Percentiles rank a stretch among this genome's conserved stretches.
Evolutionary conservation across 1,284 basidiomycete genomes (phyloP).

Genomic region (Pterulicium gracile): DNA sequence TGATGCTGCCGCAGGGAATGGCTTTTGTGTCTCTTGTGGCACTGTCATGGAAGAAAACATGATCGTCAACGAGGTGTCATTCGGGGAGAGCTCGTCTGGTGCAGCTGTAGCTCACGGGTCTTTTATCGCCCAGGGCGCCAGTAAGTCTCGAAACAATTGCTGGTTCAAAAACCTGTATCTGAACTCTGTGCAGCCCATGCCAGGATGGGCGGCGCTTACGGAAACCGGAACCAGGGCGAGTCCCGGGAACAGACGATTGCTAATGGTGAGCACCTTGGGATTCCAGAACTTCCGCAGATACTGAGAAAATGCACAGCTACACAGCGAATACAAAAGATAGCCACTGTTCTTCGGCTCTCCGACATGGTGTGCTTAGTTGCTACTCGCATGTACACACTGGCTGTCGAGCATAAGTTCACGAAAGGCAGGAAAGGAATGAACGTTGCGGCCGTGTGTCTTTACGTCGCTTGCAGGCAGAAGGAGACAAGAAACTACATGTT

Average conservation of each 20-base stretch:
- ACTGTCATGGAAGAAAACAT: conserved; percentile 90
- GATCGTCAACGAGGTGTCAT: conserved; percentile 89
- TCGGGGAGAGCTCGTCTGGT: conserved; percentile 87
- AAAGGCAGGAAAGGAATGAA: conserved; percentile 89
- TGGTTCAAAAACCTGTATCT: conserved; percentile 4
- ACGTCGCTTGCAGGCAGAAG: conserved; percentile 88
- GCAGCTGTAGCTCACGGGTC: conserved; percentile 94
- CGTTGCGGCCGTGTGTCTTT: conserved; percentile 92
- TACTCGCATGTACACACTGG: conserved; percentile 85
- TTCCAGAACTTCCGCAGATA: background rate
- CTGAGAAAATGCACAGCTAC: conserved; percentile 40
- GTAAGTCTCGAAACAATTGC: conserved; percentile 52
- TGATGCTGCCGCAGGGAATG: conserved; percentile 70
- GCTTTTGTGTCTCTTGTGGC: conserved; percentile 78
- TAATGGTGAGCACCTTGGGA: conserved; percentile 49
- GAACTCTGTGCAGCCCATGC: conserved; percentile 51
- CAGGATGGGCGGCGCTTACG: conserved; percentile 69
- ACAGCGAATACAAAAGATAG: conserved; percentile 75
- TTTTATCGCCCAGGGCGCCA: conserved; percentile 87
- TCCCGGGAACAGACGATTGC: conserved; percentile 84
- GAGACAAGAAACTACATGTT: conserved; percentile 93
- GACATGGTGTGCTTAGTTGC: conserved; percentile 77
- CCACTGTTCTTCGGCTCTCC: conserved; percentile 68
- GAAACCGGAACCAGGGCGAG: conserved; percentile 64
- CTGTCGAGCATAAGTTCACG: conserved; percentile 89